phyloP scores from a whole-genome alignment of 2,329 filamentous ascomycete species.

The Dothiorella sarmentorum region DNA sequence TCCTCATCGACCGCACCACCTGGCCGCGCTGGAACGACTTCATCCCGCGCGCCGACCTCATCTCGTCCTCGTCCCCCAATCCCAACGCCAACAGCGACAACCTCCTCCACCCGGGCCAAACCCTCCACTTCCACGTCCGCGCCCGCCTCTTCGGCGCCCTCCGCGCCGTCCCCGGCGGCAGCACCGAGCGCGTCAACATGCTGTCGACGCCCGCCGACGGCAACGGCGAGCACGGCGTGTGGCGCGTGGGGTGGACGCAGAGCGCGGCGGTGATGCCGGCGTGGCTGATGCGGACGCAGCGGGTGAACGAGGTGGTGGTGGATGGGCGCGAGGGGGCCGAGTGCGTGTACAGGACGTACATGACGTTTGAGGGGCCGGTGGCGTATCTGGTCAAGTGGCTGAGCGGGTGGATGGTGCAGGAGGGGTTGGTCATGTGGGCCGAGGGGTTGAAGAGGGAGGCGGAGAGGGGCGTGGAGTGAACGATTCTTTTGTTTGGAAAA shows the following conservation, averaged over 20 bases:
- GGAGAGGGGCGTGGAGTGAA: too few species aligned
- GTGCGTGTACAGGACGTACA: slow-evolving; percentile 12
- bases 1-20: slow-evolving; percentile 14
- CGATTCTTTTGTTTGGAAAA: too few species aligned
- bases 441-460: slow-evolving; percentile 14
- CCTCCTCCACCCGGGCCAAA: not conserved
- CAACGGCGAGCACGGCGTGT: slow-evolving; percentile 1
- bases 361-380: slow-evolving; percentile 13
- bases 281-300: slow-evolving; percentile 7
- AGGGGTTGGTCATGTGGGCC: slow-evolving; percentile 9
- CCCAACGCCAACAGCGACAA: not conserved
- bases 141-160: slow-evolving; percentile 1
- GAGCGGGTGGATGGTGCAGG: slow-evolving; percentile 16
- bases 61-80: not conserved
- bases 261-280: not conserved
- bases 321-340: not conserved
- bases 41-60: slow-evolving; percentile 12
- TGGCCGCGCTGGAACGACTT: slow-evolving; percentile 17
- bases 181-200: not conserved
- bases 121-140: slow-evolving; percentile 1
- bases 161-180: slow-evolving; percentile 11
- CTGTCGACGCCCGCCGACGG: not conserved
- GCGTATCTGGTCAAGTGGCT: slow-evolving; percentile 8
- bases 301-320: slow-evolving; percentile 13
- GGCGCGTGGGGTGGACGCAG: not conserved